Conservation (phyloP, 768 basidiomycete genomes). For the Hirschioporus abietinus region DNA sequence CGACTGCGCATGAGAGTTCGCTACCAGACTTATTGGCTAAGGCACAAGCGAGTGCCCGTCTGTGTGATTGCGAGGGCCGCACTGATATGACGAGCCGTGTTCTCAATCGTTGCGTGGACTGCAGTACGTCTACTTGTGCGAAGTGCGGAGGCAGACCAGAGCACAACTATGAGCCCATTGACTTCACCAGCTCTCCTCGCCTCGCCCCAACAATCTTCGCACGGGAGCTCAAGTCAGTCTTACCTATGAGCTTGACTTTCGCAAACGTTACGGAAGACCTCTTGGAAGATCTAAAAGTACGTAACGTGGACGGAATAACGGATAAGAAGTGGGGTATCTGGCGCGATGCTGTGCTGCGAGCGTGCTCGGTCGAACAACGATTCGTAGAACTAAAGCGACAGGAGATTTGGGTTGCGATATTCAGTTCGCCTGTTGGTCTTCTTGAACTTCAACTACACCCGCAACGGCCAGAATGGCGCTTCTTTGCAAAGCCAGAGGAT, state of each 20-base stretch:
- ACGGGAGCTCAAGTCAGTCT: conserved; percentile 66
- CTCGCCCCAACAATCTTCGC: conserved; percentile 68
- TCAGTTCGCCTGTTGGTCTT: conserved; percentile 61
- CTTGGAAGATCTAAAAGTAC: conserved; percentile 45
- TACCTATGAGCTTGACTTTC: conserved; percentile 83
- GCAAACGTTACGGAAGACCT: conserved; percentile 41
- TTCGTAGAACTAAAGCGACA: conserved; percentile 86
- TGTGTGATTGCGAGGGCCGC: conserved; percentile 91
- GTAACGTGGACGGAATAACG: conserved; percentile 37
- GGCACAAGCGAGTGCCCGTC: conserved; percentile 67
- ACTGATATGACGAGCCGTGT: conserved; percentile 64
- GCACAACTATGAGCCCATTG: conserved; percentile 63
- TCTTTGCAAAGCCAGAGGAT: conserved; percentile 67
- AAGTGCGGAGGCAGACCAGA: conserved; percentile 90
- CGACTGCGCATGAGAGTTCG: conserved; percentile 39
- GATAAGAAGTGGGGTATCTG: conserved; percentile 63
- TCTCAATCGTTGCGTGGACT: conserved; percentile 68
- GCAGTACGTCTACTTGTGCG: conserved; percentile 72
- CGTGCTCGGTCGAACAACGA: conserved; percentile 58
- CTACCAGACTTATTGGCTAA: conserved; percentile 53
- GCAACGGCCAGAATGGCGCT: conserved; percentile 78
- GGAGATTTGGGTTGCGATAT: conserved; percentile 79
- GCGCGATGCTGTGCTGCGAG: conserved; percentile 60
- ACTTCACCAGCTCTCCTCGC: conserved; percentile 49
- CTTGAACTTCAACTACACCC: conserved; percentile 77